Percentiles rank a stretch among this genome's conserved stretches.
phyloP scores from a whole-genome alignment of 148 eudicot genomes.

The Chenopodium quinoa region DNA sequence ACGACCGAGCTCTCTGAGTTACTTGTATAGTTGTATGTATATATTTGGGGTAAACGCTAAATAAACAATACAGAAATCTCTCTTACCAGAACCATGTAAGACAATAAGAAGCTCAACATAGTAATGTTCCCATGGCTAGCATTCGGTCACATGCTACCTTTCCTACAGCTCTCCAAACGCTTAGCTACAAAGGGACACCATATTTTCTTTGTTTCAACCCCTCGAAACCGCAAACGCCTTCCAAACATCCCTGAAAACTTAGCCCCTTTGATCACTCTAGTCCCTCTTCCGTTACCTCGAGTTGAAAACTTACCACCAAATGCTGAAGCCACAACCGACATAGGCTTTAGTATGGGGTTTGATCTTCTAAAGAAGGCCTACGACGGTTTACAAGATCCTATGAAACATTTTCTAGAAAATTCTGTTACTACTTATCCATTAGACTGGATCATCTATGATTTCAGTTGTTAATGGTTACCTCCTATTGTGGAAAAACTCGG shows the following conservation, averaged over 20 bases:
- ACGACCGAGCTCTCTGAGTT: too few relatives aligned
- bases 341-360: slow-evolving; percentile 20
- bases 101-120: slow-evolving; percentile 23
- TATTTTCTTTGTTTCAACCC: too few relatives aligned
- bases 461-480: slow-evolving; percentile 29
- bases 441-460: slow-evolving; percentile 42
- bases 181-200: slow-evolving; percentile 33
- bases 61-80: too few relatives aligned
- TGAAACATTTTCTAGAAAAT: neutral
- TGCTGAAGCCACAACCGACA: slow-evolving; percentile 25
- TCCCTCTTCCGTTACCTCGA: slow-evolving; percentile 27
- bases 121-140: slow-evolving; percentile 43
- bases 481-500: slow-evolving; percentile 20
- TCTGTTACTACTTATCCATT: neutral
- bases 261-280: slow-evolving; percentile 4
- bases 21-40: too few relatives aligned
- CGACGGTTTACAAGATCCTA: slow-evolving; percentile 19
- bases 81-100: neutral
- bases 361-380: slow-evolving; percentile 34
- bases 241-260: slow-evolving; percentile 22
- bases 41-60: too few relatives aligned
- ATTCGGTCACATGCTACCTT: slow-evolving; percentile 40
- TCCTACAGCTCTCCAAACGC: slow-evolving; percentile 26
- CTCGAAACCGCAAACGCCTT: slow-evolving; percentile 29
- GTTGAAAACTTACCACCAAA: slow-evolving; percentile 12